Base-by-base conservation (phyloP, 2,329 filamentous ascomycete genomes). In the Claviceps africana region DNA sequence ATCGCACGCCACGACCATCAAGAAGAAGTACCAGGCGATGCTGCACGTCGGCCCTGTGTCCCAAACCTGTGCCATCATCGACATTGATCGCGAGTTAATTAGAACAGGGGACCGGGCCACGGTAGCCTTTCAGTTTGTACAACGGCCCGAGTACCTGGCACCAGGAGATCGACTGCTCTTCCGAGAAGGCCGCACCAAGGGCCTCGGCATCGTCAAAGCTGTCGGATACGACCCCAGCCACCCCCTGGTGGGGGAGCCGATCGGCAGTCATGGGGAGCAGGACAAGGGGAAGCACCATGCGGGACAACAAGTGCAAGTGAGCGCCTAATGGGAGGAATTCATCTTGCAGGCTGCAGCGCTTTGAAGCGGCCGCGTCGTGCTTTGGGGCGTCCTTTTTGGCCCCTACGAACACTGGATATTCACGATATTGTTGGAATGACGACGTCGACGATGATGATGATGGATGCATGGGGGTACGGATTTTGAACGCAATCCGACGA, bases 21-120 rank as follows among this genome's bases (percentile, higher is more conserved):
- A 95, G 68, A 88, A 83, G 0, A 91, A 89, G 61, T 98, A 98
- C 59, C 93, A 98, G 71, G 93, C 93, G 0, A 98, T 97, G 90
- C 77, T 98, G 22, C 93, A 98, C 61, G 90, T 98, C 4, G 93
- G 93, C 0, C 87, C 93, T 0, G 86, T 98, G 44, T 88, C 86
- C 42, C 93, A 98, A 70, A 98, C 93, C 0, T 98, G 93, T 64
- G 83, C 89, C 11, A 96, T 98, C 64, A 95, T 98, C 62, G 93
- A 96, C 63, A 93, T 98, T 58, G 93, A 98, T 65, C 83, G 91
- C n/a, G 86, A 86, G 28, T 93, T 90, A 61, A 96, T 98, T 58
- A 82, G 93, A 8, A 96, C 91, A 0, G 93, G 93, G 10, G 93
- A 97, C 65, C 78, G 91, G n/a, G 93, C 93, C 2, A 83, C 83